Evolutionary conservation across 345 rosid genomes (phyloP), one percentile per base, ranked within the genome.

Genomic region (Aquilaria sinensis): DNA sequence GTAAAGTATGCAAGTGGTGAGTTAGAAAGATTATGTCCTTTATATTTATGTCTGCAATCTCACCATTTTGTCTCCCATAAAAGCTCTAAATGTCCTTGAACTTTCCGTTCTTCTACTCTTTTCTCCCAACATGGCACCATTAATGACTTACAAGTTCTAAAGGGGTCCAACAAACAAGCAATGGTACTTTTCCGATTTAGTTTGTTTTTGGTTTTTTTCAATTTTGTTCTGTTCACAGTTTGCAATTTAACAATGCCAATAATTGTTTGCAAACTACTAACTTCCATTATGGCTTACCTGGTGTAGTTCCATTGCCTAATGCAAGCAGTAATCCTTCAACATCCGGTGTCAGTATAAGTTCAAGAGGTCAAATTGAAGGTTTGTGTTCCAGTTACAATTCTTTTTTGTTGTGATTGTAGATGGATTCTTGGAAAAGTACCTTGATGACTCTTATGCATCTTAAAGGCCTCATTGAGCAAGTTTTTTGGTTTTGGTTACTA

Each of bases 1-100:
- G n/a, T n/a, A n/a, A 92, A 92, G 72, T 92, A 92, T 75, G 98
- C 98, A 10, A 89, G 89, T 77, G 98, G 98, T 31, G 98, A 92
- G 74, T 71, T 92, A 76, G 98, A 92, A 83, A 83, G 98, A 76
- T 90, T 92, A 74, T 96, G 98, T 85, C 72, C 67, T 55, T 56
- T 65, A 66, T 32, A 52, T 56, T 53, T 54, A 1, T 37, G 43
- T 37, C n/a, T n/a, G 53, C 4, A 53, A 67, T 47, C 63, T 50
- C 34, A 56, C 0, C 53, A 1, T 74, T 62, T 47, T 67, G n/a
- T 70, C 29, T 56, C 32, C 56, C 46, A 50, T 50, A 5, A 50
- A 50, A 5, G 53, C 10, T 47, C 12, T 50, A 50, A 11, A 37
- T 37, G 4, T 37, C 7, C 43, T 37, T 5, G 4, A 4, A 5